These are phyloP conservation scores for Aphanomyces invadans DNA, from an alignment of 352 stramenopile genomes.

Conservation along the genomic window DNA sequence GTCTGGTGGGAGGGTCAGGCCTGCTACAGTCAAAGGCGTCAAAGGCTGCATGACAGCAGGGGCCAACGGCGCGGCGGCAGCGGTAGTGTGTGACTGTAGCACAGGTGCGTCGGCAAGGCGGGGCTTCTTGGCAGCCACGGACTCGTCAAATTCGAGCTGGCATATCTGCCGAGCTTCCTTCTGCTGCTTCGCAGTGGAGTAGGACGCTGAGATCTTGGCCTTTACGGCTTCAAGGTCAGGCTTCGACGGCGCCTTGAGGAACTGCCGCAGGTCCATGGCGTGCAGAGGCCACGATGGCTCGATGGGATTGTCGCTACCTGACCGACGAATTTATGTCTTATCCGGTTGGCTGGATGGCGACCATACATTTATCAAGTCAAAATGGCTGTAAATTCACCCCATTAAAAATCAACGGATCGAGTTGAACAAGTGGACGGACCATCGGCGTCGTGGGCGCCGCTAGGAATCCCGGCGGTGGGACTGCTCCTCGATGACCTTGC, in stretches of 20 bases:
- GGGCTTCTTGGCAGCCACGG: background rate
- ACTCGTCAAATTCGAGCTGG: constrained; percentile 1
- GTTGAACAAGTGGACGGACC: too few relatives aligned
- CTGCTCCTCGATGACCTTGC: too few relatives aligned
- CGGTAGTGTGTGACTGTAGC: background rate
- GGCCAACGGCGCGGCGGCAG: background rate
- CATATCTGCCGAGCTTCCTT: background rate
- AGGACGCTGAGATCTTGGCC: constrained; percentile 7
- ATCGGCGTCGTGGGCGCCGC: too few relatives aligned
- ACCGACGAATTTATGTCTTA: too few relatives aligned
- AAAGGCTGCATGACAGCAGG: background rate
- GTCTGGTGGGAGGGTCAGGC: background rate
- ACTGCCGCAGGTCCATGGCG: background rate
- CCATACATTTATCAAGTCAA: constrained; percentile 4
- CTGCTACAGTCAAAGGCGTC: background rate
- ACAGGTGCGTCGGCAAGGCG: background rate
- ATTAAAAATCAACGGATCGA: too few relatives aligned
- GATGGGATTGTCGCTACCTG: too few relatives aligned
- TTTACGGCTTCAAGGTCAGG: background rate
- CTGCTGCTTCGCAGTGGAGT: constrained; percentile 3
- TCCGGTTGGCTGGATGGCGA: background rate
- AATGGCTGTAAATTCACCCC: background rate
- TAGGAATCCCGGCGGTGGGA: too few relatives aligned
- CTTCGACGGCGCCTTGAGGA: background rate
- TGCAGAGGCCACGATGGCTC: too few relatives aligned